Conservation (phyloP, 306 rosid genomes). For the Vicia faba region DNA sequence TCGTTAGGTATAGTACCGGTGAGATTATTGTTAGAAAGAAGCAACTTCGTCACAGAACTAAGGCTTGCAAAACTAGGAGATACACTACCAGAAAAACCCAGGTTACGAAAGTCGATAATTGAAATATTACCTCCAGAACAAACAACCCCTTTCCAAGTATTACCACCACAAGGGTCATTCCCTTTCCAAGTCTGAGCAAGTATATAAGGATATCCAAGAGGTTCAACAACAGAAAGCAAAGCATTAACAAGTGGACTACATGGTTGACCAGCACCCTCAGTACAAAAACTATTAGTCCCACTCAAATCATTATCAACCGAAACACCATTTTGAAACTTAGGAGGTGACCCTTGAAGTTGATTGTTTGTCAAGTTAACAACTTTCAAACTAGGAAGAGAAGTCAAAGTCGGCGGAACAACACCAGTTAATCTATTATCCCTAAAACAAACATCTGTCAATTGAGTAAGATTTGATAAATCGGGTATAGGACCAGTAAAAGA, state of each 20-base stretch:
- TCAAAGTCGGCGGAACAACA: constrained; percentile 65
- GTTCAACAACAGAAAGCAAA: constrained; percentile 54
- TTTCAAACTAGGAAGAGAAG: constrained; percentile 40
- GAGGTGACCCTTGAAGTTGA: constrained; percentile 73
- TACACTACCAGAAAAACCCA: constrained; percentile 63
- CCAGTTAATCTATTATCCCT: constrained; percentile 78
- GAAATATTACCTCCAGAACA: constrained; percentile 47
- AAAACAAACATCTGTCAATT: constrained; percentile 45
- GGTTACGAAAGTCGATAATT: constrained; percentile 45
- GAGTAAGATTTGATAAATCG: constrained; percentile 48
- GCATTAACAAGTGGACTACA: constrained; percentile 59
- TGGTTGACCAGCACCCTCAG: constrained; percentile 35
- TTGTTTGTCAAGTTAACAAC: constrained; percentile 74
- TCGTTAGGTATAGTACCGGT: constrained; percentile 65
- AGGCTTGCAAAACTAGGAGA: constrained; percentile 62
- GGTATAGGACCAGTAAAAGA: constrained; percentile 81
- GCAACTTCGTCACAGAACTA: constrained; percentile 47
- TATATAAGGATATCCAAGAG: constrained; percentile 54
- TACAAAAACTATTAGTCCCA: constrained; percentile 56
- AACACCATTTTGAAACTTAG: constrained; percentile 47
- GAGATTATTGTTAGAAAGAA: constrained; percentile 54
- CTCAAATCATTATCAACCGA: constrained; percentile 41
- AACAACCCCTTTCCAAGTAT: constrained; percentile 52
- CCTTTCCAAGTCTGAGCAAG: constrained; percentile 69
- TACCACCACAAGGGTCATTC: constrained; percentile 61